Evolutionary conservation across 1,284 basidiomycete genomes (phyloP), one percentile per base, ranked within the genome.

Genomic region (Trametes polyzona): DNA sequence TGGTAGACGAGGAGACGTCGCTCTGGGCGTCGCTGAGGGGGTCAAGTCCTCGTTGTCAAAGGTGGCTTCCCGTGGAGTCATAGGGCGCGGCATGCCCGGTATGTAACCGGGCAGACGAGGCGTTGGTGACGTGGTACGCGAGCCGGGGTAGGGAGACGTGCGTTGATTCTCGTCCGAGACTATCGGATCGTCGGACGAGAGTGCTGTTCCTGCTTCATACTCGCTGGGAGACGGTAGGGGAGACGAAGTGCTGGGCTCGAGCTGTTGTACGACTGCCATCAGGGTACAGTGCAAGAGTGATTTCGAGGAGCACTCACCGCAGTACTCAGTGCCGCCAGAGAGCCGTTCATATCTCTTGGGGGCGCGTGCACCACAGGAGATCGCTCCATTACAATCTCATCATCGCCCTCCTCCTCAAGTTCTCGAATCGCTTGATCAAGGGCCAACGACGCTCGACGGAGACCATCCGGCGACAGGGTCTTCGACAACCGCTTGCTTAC

Each of bases 41-140:
- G 77, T 75, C 64, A 81, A 79, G 57, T 90, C 88, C 55, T 92
- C 90, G 39, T 79, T 68, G 52, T 90, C 90, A 46, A 83, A 74
- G 23, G 72, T 67, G 4, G 72, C 72, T 59, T 90, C 87, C 57
- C 83, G 83, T 21, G 90, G 90, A 10, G 91, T 93, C 86, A 92
- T 91, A 12, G 91, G 91, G 43, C 90, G 78, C 30, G 88, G 88
- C 91, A 93, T 93, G 5, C 91, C 90, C 33, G 90, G 90, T 55
- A 92, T 85, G 72, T 93, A 93, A n/a, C 91, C 90, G 52, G 90
- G 90, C 21, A 90, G 68, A 19, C 82, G 83, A 53, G 84, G 86
- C 2, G 82, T 79, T 49, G 88, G 88, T 33, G 81, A 83, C 30
- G 73, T 73, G 23, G 76, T 74, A 27, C 74, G 74, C 35, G 76